Percentiles rank a stretch among this genome's conserved stretches.
phyloP scores from a whole-genome alignment of 768 basidiomycete species.

The Boletus rufocinnamomeus region DNA sequence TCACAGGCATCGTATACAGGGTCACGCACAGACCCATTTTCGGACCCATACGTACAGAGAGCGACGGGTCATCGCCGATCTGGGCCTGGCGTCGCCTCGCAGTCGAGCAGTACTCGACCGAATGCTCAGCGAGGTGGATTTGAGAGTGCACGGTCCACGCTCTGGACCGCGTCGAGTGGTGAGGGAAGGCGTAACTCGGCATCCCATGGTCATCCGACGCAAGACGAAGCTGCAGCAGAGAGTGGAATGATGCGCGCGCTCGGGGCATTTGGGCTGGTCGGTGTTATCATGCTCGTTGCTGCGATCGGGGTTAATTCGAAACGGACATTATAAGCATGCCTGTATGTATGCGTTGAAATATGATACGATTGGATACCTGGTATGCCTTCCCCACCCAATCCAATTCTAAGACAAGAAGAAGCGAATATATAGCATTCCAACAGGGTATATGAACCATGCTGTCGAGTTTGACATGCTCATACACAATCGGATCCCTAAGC shows the following conservation, averaged over 20 bases:
- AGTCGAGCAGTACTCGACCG: neutral
- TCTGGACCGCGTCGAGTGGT: slow-evolving; percentile 9
- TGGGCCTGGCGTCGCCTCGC: neutral
- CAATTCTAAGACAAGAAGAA: neutral
- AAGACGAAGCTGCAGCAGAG: slow-evolving; percentile 28
- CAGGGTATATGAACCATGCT: neutral
- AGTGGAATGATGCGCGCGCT: slow-evolving; percentile 29
- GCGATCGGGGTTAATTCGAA: slow-evolving; percentile 19
- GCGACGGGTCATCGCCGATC: slow-evolving; percentile 28
- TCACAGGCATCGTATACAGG: slow-evolving; percentile 6
- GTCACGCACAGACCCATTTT: slow-evolving; percentile 25
- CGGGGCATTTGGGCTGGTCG: slow-evolving; percentile 31
- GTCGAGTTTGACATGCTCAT: neutral
- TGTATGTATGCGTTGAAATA: neutral
- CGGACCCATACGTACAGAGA: slow-evolving; percentile 28
- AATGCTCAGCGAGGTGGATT: slow-evolving; percentile 1
- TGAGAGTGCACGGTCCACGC: slow-evolving; percentile 1
- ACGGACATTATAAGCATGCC: slow-evolving; percentile 13
- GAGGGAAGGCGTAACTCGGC: slow-evolving; percentile 5
- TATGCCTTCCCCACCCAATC: too few relatives aligned
- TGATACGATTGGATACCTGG: neutral
- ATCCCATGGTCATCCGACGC: slow-evolving; percentile 14
- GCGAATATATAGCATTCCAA: neutral
- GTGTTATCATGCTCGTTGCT: slow-evolving; percentile 30
- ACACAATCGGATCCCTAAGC: neutral